Base-by-base conservation (phyloP, 2,329 filamentous ascomycete species). In the Colletotrichum phormii region DNA sequence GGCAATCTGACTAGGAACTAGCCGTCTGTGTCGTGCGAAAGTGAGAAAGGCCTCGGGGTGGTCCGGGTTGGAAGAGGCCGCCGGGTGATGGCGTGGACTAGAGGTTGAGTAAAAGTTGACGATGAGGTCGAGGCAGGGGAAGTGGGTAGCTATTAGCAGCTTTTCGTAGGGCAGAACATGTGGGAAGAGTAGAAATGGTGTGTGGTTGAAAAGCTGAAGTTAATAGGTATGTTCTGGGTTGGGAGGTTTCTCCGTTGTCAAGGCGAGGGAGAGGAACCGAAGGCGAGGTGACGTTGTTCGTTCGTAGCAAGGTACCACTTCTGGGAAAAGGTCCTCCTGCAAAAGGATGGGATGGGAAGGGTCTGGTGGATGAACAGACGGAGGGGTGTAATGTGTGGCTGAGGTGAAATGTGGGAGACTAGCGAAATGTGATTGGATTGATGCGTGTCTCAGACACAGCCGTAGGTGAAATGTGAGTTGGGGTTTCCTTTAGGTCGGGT, bases 1-100 rank as follows among this genome's bases (percentile, higher is more conserved):
- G 77, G 76, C 78, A 69, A 46, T 46, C 49, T 64, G 59, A 33
- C 24, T 68, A 24, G n/a, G n/a, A 26, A 12, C 31, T 46, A 60
- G 60, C 53, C 66, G 54, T 59, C 53, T 13, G 46, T n/a, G 24
- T 37, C 18, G n/a, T 6, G 18, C 13, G 59, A 64, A n/a, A 9
- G 35, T 11, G 22, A n/a, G 26, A 22, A 57, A 18, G 18, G 29
- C 35, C 11, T 53, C 11, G 24, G 26, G 24, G 33, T 46, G 11
- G 11, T 24, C n/a, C 8, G 24, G 33, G 8, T 55, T 26, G 26
- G 51, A 7, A 29, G 18, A 57, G 31, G n/a, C 37, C 24, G 55
- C 37, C 22, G 51, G 35, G 18, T 15, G 26, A 49, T 26, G 8
- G 37, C 33, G 49, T 11, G 42, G 42, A 18, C 22, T 22, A 7